Conservation (phyloP, 192 early-diverging fungal species). For the Podila verticillata region DNA sequence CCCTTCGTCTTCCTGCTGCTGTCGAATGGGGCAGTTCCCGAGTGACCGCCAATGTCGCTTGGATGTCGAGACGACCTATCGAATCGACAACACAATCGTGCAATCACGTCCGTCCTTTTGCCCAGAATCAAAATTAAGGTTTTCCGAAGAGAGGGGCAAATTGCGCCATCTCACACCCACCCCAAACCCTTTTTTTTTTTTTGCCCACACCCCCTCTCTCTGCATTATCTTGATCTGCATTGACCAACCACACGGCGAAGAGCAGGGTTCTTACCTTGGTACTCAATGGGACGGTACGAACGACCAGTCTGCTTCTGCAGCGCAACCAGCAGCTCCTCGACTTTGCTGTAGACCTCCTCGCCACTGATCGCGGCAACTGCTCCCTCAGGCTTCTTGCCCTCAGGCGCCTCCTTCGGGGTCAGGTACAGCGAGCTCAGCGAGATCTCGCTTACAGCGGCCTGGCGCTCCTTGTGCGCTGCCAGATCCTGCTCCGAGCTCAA, state of each 20-base stretch:
- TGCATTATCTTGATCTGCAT: background rate
- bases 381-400: background rate
- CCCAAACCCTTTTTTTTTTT: too few relatives aligned
- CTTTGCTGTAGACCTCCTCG: slow-evolving; percentile 60
- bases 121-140: too few relatives aligned
- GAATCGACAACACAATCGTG: background rate
- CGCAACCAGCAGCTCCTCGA: slow-evolving; percentile 50
- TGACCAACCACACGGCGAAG: slow-evolving; percentile 1
- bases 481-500: slow-evolving; percentile 57
- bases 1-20: too few relatives aligned
- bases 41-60: too few relatives aligned
- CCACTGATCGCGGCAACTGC: slow-evolving; percentile 35
- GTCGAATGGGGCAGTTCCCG: too few relatives aligned
- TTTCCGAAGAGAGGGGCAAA: background rate
- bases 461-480: slow-evolving; percentile 43
- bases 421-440: slow-evolving; percentile 39
- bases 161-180: too few relatives aligned
- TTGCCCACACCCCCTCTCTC: background rate
- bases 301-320: slow-evolving; percentile 63
- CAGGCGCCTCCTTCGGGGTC: slow-evolving; percentile 14
- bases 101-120: too few relatives aligned
- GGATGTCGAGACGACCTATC: background rate
- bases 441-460: slow-evolving; percentile 45
- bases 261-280: slow-evolving; percentile 61
- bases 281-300: slow-evolving; percentile 71